Conservation (phyloP, 2,329 filamentous ascomycete species). For the Reticulascus tulasneorum region DNA sequence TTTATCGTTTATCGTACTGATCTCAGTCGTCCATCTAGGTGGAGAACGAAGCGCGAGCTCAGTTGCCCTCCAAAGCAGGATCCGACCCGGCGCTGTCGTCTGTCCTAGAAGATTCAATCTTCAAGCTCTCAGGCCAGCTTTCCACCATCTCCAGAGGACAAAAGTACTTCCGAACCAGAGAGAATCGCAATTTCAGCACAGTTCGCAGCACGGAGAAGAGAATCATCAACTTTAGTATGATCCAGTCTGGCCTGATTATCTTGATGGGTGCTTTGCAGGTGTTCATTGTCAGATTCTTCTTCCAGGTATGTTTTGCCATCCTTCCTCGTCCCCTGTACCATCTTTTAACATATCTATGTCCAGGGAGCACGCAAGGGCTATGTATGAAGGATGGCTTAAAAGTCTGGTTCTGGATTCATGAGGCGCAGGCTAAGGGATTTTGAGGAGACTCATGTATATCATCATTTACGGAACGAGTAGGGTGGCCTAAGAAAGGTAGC, state of each 20-base stretch:
- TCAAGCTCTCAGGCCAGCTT: slow-evolving; percentile 88
- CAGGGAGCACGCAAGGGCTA: slow-evolving; percentile 68
- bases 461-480: too few relatives aligned
- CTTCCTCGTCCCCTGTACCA: not conserved
- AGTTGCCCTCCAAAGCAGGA: slow-evolving; percentile 84
- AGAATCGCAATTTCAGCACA: slow-evolving; percentile 98
- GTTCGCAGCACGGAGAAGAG: slow-evolving; percentile 92
- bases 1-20: slow-evolving; percentile 11
- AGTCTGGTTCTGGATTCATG: slow-evolving; percentile 8
- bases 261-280: slow-evolving; percentile 96
- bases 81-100: slow-evolving; percentile 85
- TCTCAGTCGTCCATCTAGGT: slow-evolving; percentile 50
- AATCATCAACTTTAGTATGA: slow-evolving; percentile 95
- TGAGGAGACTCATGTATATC: slow-evolving; percentile 12
- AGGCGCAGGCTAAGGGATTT: slow-evolving; percentile 7
- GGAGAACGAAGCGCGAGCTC: slow-evolving; percentile 80
- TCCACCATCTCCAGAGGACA: slow-evolving; percentile 95
- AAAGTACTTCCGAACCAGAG: slow-evolving; percentile 98
- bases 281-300: slow-evolving; percentile 97
- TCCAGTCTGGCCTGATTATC: slow-evolving; percentile 87
- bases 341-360: slow-evolving; percentile 12
- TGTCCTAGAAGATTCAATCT: slow-evolving; percentile 86
- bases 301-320: slow-evolving; percentile 62
- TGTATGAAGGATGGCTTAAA: slow-evolving; percentile 42
- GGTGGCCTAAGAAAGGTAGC: too few relatives aligned